Conservation (phyloP, 2,329 filamentous ascomycete genomes). For the Calonectria pauciramosa region DNA sequence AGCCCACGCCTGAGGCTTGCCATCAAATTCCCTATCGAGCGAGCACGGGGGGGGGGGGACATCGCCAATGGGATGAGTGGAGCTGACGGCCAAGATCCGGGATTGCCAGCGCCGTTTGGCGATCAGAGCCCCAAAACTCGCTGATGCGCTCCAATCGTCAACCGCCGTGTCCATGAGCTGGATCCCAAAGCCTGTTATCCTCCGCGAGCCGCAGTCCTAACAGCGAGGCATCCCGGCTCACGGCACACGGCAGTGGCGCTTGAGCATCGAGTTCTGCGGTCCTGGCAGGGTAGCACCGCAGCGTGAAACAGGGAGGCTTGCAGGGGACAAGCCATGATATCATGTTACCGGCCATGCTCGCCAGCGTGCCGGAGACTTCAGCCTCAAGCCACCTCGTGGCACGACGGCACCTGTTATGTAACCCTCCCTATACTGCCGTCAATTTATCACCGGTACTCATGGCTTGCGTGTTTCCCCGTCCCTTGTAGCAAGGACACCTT, state of each 20-base stretch:
- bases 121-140: conserved; percentile 31
- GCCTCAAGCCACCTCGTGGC: conserved; percentile 26
- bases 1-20: neutral
- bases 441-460: neutral
- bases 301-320: conserved; percentile 22
- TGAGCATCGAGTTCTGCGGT: neutral
- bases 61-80: neutral
- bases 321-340: conserved; percentile 33
- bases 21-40: neutral
- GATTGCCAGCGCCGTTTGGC: conserved; percentile 8
- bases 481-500: neutral
- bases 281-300: conserved; percentile 18
- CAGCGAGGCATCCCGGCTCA: neutral
- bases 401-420: conserved; percentile 6
- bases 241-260: conserved; percentile 13
- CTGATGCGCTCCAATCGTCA: conserved; percentile 43
- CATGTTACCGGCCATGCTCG: conserved; percentile 29
- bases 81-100: neutral
- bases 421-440: neutral
- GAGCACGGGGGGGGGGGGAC: neutral
- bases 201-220: neutral
- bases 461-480: neutral
- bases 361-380: conserved; percentile 19
- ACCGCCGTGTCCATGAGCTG: neutral
- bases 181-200: neutral